Evolutionary conservation across 192 early-diverging fungal species (phyloP), one percentile per base, ranked within the genome.

Genomic region (Coemansia sp.): DNA sequence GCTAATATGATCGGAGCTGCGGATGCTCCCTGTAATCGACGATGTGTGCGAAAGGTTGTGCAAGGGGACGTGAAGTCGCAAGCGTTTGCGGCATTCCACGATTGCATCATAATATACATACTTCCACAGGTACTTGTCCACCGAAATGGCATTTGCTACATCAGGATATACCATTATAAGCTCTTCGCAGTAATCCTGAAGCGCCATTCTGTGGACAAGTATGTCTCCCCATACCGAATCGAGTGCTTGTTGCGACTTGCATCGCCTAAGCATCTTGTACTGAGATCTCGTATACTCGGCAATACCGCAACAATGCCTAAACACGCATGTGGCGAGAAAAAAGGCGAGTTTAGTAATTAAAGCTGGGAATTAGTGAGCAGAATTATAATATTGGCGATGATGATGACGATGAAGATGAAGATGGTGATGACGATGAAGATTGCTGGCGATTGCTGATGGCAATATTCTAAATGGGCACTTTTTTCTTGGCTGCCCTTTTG

Each of bases 171-270:
- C 27, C 4, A 55, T 18, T 45, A 79, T 73, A 14, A 79, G 46
- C 19, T 70, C 60, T 58, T 66, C 63, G 68, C 76, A 79, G 19
- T 56, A 28, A 10, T 67, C 67, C 48, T 79, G 76, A 42, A 73
- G 54, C 27, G 58, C 58, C 54, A 67, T 47, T 2, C 75, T 62
- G 32, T 69, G 67, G 16, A 78, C 60, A 10, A 78, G 52, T 4
- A 78, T 58, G 48, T 73, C 75, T 14, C 67, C 75, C 75, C 75
- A 78, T 32, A 69, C 39, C 11, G 57, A 34, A 36, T 78, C 70
- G 20, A 78, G 61, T 14, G 60, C 60, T 46, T 45, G 60, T 14
- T 18, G 60, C 34, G 75, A 58, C 29, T 30, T 22, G 57, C 74
- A 64, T 42, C 51, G 61, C 46, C 69, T 55, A 45, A 78, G 60